These are phyloP conservation scores for Neurospora sp. DNA, from an alignment of 495 filamentous ascomycete species.

Conservation along the genomic window DNA sequence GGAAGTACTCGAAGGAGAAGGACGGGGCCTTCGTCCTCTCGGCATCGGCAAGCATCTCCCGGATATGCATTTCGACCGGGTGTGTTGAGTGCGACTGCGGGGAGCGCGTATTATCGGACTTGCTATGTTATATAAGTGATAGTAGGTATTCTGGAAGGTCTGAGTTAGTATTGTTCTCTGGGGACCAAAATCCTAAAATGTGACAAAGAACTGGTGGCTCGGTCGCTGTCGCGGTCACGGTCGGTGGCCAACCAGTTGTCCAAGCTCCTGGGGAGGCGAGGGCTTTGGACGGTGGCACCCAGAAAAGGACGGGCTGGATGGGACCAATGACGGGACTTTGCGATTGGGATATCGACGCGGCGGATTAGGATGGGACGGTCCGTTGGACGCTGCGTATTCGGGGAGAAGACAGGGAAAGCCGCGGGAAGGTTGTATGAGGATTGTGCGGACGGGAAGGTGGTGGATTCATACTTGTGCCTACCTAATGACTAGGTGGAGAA, in stretches of 20 bases:
- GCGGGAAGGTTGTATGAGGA: not conserved
- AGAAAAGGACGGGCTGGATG: not conserved
- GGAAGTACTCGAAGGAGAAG: conserved; percentile 99
- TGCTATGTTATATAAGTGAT: not conserved
- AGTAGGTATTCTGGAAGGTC: not conserved
- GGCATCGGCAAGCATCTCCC: conserved; percentile 80
- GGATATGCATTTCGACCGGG: conserved; percentile 62
- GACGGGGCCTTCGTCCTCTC: conserved; percentile 62
- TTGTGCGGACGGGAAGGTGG: not conserved
- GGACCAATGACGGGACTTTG: not conserved
- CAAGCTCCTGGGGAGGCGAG: not conserved
- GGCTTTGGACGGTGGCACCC: not conserved
- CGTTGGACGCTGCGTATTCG: not conserved
- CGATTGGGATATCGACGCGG: not conserved
- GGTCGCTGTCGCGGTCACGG: not conserved
- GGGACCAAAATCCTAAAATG: not conserved
- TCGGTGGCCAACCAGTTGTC: not conserved
- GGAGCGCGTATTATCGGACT: not conserved
- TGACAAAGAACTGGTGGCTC: not conserved
- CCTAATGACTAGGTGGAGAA: not conserved
- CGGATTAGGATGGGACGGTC: not conserved
- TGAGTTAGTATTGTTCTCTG: not conserved
- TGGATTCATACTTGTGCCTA: not conserved
- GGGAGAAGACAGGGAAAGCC: not conserved
- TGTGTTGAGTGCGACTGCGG: not conserved